phyloP scores from a whole-genome alignment of 2,329 filamentous ascomycete genomes.

The Seiridium cupressi region DNA sequence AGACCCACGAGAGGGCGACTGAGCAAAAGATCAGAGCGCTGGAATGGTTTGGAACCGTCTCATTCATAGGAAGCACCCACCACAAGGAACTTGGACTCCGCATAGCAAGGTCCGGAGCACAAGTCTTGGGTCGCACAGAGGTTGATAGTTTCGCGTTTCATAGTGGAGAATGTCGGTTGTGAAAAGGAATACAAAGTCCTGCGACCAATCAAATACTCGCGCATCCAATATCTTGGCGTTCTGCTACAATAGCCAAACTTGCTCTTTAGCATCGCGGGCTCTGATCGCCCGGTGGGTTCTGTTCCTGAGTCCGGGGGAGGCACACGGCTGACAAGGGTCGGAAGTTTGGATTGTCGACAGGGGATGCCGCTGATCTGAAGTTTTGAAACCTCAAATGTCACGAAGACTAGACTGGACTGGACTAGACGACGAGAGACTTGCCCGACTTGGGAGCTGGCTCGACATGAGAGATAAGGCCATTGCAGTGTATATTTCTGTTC shows the following conservation, averaged over 20 bases:
- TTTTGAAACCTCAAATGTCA: conserved; percentile 7
- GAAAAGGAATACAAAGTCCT: neutral
- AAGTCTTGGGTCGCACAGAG: neutral
- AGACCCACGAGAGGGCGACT: neutral
- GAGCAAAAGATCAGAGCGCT: neutral
- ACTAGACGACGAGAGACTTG: neutral
- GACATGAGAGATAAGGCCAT: neutral
- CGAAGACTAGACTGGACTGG: neutral
- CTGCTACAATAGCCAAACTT: neutral
- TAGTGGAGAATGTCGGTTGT: neutral
- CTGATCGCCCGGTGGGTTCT: neutral
- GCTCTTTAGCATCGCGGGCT: neutral
- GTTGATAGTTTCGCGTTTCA: conserved; percentile 10
- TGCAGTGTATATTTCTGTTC: too few species aligned
- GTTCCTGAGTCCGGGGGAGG: conserved; percentile 1
- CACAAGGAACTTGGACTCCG: neutral
- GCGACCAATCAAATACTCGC: neutral
- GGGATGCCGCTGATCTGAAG: neutral
- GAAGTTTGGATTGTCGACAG: neutral
- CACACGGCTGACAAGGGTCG: neutral
- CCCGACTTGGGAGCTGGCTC: neutral
- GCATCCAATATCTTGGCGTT: neutral
- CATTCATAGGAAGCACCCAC: neutral
- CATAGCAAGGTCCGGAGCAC: neutral
- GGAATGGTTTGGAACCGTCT: neutral